Conservation (phyloP, 331 rosid genomes). For the Erythrophleum ivorense region DNA sequence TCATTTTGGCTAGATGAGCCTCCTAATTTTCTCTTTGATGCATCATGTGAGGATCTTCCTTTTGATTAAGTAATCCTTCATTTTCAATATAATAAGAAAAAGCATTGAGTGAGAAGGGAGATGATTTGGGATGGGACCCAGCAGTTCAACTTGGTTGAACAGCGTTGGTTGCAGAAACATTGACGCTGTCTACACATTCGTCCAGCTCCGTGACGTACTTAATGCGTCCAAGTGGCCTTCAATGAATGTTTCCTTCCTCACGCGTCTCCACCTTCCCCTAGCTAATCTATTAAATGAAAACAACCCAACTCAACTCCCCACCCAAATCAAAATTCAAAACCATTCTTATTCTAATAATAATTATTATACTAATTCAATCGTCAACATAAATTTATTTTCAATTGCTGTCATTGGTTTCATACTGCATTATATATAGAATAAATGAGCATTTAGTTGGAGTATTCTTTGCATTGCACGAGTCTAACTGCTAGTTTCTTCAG, state of each 20-base stretch:
- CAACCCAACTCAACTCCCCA: too few relatives aligned
- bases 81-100: neutral
- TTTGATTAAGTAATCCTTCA: neutral
- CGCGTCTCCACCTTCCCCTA: neutral
- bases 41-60: neutral
- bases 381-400: too few relatives aligned
- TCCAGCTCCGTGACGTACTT: conserved; percentile 18
- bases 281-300: neutral
- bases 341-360: neutral
- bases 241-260: neutral
- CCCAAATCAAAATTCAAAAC: neutral
- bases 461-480: too few relatives aligned
- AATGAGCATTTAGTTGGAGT: too few relatives aligned
- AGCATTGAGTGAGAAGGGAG: too few relatives aligned
- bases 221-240: conserved; percentile 19
- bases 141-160: neutral
- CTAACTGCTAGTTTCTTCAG: too few relatives aligned
- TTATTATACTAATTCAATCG: neutral
- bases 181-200: conserved; percentile 29
- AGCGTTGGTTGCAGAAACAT: conserved; percentile 3
- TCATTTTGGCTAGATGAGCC: neutral
- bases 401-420: neutral
- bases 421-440: too few relatives aligned
- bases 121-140: neutral
- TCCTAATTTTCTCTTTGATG: neutral